A percentile compares a stretch with the other conserved stretches of the same genome.
These are phyloP conservation scores for Vanderwaltozyma tropicalis DNA, from an alignment of 805 yeast species.

Conservation along the genomic window DNA sequence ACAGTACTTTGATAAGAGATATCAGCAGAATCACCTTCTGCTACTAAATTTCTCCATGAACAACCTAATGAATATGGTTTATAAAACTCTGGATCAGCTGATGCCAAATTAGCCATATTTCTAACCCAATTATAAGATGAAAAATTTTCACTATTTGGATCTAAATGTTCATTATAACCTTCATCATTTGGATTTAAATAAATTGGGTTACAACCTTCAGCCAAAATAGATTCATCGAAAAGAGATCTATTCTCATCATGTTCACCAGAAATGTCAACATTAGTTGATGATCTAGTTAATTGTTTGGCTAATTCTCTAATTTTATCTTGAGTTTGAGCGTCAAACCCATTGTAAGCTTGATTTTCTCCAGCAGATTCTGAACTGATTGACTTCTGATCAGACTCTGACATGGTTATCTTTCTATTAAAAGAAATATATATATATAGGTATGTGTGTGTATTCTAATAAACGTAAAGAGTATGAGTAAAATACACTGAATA, in stretches of 20 bases:
- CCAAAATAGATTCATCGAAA: slow-evolving; percentile 5
- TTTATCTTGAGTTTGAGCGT: slow-evolving; percentile 25
- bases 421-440: neutral
- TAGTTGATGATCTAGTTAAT: slow-evolving; percentile 15
- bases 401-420: neutral
- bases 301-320: slow-evolving; percentile 35
- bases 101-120: slow-evolving; percentile 44
- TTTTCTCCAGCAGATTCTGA: slow-evolving; percentile 2
- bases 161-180: slow-evolving; percentile 35
- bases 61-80: slow-evolving; percentile 52
- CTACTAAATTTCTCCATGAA: slow-evolving; percentile 47
- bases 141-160: slow-evolving; percentile 51
- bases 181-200: slow-evolving; percentile 9
- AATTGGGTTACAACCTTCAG: slow-evolving; percentile 20
- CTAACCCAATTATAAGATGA: slow-evolving; percentile 58
- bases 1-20: slow-evolving; percentile 58
- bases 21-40: slow-evolving; percentile 56
- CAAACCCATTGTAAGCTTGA: slow-evolving; percentile 30
- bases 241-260: slow-evolving; percentile 8
- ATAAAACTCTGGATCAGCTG: slow-evolving; percentile 50
- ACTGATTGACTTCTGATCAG: neutral
- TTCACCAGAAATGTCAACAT: neutral
- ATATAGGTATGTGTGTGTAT: no score
- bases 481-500: no score
- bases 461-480: no score